Evolutionary conservation across 2,329 filamentous ascomycete species (phyloP).

Genomic region (Diaporthe caulivora): DNA sequence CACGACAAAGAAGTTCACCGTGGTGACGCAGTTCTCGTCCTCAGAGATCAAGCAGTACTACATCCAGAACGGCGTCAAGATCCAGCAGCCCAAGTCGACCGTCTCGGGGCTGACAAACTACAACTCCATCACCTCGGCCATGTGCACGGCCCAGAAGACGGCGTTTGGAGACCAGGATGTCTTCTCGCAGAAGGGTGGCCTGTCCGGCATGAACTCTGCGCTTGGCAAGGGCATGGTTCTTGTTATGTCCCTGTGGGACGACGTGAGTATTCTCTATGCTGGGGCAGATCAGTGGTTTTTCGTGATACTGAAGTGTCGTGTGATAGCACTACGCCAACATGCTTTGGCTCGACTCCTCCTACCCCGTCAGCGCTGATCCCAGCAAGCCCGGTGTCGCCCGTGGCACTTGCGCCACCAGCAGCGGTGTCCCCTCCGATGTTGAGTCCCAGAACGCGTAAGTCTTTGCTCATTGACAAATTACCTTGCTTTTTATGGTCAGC

Average conservation of each 20-base stretch:
- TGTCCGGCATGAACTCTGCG: conserved; percentile 65
- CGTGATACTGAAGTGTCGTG: neutral
- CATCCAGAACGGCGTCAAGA: conserved; percentile 68
- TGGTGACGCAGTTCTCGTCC: conserved; percentile 74
- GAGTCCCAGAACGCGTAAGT: conserved; percentile 48
- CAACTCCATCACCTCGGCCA: conserved; percentile 62
- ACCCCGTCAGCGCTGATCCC: conserved; percentile 56
- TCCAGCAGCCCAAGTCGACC: conserved; percentile 60
- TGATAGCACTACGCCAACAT: conserved; percentile 67
- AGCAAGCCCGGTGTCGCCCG: conserved; percentile 56
- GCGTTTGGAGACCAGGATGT: conserved; percentile 64
- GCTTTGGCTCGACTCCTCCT: conserved; percentile 73
- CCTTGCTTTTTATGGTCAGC: conserved; percentile 47
- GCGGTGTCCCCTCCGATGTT: conserved; percentile 55
- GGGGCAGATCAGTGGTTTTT: neutral
- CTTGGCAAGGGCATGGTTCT: conserved; percentile 70
- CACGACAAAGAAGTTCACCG: conserved; percentile 68
- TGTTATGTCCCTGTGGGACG: conserved; percentile 72
- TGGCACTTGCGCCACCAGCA: conserved; percentile 55
- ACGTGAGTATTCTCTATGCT: conserved; percentile 48
- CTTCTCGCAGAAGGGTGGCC: conserved; percentile 66
- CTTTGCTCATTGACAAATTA: conserved; percentile 48
- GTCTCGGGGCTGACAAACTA: conserved; percentile 45
- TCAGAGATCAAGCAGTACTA: conserved; percentile 69
- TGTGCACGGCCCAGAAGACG: conserved; percentile 67